phyloP scores from a whole-genome alignment of 352 stramenopile species.

The Phytophthora colocasiae region DNA sequence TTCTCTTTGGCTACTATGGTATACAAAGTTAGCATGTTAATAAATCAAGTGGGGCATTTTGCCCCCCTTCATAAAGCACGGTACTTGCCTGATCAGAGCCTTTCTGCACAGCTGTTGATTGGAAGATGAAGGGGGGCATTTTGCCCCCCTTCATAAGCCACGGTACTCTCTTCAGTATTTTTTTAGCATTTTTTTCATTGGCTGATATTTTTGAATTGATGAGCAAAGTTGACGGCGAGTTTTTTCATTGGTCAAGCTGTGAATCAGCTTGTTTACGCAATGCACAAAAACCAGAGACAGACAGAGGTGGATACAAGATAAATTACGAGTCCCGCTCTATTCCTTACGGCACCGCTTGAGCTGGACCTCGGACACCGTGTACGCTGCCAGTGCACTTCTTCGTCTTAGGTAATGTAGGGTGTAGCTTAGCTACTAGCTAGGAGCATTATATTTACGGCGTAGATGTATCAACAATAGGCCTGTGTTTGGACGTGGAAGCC shows the following conservation, averaged over 20 bases:
- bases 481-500: no score
- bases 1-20: not conserved
- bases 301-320: not conserved
- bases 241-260: not conserved
- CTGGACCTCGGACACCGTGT: no score
- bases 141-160: not conserved
- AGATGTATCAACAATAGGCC: no score
- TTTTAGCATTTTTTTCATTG: not conserved
- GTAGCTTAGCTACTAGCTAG: no score
- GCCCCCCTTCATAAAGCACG: not conserved
- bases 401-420: no score
- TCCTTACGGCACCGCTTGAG: not conserved
- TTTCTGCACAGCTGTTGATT: not conserved
- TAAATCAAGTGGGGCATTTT: not conserved
- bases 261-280: not conserved
- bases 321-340: not conserved
- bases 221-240: not conserved
- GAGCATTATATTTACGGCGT: no score
- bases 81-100: not conserved
- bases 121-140: not conserved
- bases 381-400: no score
- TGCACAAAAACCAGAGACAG: not conserved
- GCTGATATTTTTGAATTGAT: not conserved
- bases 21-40: not conserved
- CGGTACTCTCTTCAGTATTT: slow-evolving; percentile 1